Conservation (phyloP, 345 rosid genomes). For the Populus euphratica region DNA sequence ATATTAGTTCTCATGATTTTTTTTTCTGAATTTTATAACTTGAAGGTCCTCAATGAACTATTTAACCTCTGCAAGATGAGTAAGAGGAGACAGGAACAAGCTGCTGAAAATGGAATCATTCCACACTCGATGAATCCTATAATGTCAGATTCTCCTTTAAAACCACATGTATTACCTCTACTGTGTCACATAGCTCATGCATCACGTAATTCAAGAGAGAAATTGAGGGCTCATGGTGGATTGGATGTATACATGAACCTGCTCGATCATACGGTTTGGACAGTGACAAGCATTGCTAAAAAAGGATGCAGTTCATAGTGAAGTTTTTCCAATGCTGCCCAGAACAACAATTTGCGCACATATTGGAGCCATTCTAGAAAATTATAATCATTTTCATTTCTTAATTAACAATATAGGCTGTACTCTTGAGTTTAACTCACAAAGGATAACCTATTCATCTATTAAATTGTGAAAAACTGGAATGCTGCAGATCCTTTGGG, state of each 20-base stretch:
- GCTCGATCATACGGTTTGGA: constrained; percentile 84
- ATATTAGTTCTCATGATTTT: background rate
- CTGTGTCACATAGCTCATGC: constrained; percentile 99
- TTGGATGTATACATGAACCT: constrained; percentile 87
- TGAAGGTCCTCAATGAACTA: constrained; percentile 88
- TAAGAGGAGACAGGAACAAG: constrained; percentile 98
- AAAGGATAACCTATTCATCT: background rate
- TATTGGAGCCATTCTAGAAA: constrained; percentile 97
- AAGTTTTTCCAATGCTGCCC: constrained; percentile 93
- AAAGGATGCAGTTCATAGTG: constrained; percentile 85
- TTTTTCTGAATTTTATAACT: constrained; percentile 3
- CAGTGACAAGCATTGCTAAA: constrained; percentile 82
- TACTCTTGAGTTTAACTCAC: background rate
- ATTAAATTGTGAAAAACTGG: background rate
- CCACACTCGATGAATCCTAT: constrained; percentile 90
- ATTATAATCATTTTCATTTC: constrained; percentile 42
- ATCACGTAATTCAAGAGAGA: constrained; percentile 93
- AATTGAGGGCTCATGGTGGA: constrained; percentile 92
- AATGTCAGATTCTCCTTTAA: constrained; percentile 69
- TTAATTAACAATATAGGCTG: background rate
- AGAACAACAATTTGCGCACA: constrained; percentile 88
- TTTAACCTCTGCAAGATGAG: constrained; percentile 98
- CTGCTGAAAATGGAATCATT: constrained; percentile 97
- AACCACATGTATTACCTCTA: constrained; percentile 78
- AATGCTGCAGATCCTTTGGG: background rate